Percentiles rank a stretch among this genome's conserved stretches.
Conservation (phyloP, 208 protist genomes). For the Borovskyia barvae region DNA sequence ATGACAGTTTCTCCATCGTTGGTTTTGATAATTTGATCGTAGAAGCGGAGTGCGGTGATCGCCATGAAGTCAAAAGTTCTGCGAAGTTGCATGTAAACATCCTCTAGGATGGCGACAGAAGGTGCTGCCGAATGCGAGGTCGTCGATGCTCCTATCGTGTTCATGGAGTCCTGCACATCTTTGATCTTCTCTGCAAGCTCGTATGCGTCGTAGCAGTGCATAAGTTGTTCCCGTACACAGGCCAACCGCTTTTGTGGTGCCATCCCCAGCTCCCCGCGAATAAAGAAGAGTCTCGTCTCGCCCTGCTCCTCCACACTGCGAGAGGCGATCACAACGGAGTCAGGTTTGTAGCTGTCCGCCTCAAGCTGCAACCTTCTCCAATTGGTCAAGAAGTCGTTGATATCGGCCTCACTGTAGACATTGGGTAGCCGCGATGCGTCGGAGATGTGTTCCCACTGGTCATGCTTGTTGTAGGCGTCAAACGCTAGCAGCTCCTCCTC, state of each 20-base stretch:
- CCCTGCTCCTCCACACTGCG: not conserved
- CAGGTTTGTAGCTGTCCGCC: conserved; percentile 15
- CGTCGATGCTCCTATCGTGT: not conserved
- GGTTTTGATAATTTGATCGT: conserved; percentile 78
- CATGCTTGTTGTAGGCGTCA: conserved; percentile 78
- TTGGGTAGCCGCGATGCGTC: conserved; percentile 71
- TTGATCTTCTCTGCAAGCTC: conserved; percentile 70
- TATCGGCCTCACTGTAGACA: conserved; percentile 76
- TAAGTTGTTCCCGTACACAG: conserved; percentile 56
- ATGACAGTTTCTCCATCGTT: conserved; percentile 81
- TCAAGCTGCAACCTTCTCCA: conserved; percentile 66
- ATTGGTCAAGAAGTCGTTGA: conserved; percentile 86
- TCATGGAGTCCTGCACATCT: conserved; percentile 41
- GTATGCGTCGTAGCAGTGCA: conserved; percentile 68
- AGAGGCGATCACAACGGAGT: conserved; percentile 37
- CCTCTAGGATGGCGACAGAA: conserved; percentile 34
- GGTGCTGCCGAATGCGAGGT: conserved; percentile 1
- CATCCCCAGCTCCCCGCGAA: conserved; percentile 63
- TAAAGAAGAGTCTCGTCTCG: conserved; percentile 26
- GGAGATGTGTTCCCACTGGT: conserved; percentile 62
- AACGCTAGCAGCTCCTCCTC: conserved; percentile 66
- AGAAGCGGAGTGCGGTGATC: conserved; percentile 61
- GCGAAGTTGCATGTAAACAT: conserved; percentile 66
- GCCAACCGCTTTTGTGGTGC: conserved; percentile 35
- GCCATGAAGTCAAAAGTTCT: conserved; percentile 80